A percentile compares a stretch with the other conserved stretches of the same genome.
Evolutionary conservation across 768 basidiomycete genomes (phyloP).

Genomic region (Rubroboletus satanas): DNA sequence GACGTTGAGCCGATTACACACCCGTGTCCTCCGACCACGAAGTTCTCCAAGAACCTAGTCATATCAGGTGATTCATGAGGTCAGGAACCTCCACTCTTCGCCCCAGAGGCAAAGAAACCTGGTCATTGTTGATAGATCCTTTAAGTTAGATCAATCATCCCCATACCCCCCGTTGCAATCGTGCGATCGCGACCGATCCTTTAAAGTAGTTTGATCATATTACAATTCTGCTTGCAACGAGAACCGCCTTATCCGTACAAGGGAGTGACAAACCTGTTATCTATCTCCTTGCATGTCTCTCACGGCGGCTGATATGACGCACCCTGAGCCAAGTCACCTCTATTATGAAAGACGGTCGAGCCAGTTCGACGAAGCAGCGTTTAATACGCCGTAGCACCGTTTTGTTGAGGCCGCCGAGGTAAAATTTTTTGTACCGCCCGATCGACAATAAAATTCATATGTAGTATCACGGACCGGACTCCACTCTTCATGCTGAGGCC

Average conservation of each 20-base stretch:
- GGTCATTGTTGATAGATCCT: neutral
- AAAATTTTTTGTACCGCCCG: neutral
- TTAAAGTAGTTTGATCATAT: neutral
- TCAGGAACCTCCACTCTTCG: neutral
- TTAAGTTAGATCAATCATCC: neutral
- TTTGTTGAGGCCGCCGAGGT: neutral
- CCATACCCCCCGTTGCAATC: neutral
- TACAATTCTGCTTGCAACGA: neutral
- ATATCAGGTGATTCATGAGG: neutral
- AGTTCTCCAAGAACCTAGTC: neutral
- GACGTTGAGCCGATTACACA: slow-evolving; percentile 2
- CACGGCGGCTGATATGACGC: neutral
- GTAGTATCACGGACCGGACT: neutral
- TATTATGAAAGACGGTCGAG: neutral
- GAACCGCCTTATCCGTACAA: neutral
- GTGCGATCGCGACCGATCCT: neutral
- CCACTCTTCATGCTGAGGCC: neutral
- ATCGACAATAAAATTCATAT: neutral
- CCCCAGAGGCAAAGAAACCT: neutral
- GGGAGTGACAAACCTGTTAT: neutral
- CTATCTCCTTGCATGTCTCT: neutral
- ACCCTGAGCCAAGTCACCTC: neutral
- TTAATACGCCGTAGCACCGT: neutral
- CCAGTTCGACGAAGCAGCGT: slow-evolving; percentile 2
- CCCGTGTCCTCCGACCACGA: neutral